Evolutionary conservation across 257 asterid genomes (phyloP).

Genomic region (Cruciata laevipes): DNA sequence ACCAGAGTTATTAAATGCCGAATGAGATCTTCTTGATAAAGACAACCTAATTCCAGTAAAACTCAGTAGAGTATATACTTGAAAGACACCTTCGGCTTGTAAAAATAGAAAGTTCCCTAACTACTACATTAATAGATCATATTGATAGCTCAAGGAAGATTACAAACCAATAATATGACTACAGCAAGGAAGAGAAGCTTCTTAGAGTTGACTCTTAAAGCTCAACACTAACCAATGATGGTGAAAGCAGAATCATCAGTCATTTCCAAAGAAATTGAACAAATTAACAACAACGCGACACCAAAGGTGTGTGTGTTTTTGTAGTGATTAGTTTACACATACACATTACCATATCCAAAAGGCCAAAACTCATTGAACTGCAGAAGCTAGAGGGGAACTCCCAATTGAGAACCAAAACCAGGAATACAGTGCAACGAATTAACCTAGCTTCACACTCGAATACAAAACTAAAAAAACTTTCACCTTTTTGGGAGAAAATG

Average conservation of each 20-base stretch:
- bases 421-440: background rate
- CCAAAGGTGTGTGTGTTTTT: background rate
- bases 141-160: background rate
- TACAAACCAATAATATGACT: background rate
- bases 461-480: background rate
- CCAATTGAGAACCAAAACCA: conserved; percentile 3
- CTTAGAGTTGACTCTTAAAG: background rate
- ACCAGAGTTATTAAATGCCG: background rate
- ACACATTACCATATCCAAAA: background rate
- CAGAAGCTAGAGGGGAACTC: background rate
- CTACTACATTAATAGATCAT: too few species aligned
- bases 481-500: background rate
- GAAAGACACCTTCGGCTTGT: too few species aligned
- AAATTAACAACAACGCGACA: background rate
- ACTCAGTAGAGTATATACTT: background rate
- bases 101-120: background rate
- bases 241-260: background rate
- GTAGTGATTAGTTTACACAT: too few species aligned
- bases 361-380: background rate
- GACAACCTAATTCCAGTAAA: background rate
- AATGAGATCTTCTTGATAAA: background rate
- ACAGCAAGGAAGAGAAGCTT: background rate
- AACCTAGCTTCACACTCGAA: background rate
- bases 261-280: background rate
- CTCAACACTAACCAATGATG: background rate